A percentile compares a stretch with the other conserved stretches of the same genome.
Evolutionary conservation across 1,284 basidiomycete species (phyloP).

Genomic region (Wallemia hederae): DNA sequence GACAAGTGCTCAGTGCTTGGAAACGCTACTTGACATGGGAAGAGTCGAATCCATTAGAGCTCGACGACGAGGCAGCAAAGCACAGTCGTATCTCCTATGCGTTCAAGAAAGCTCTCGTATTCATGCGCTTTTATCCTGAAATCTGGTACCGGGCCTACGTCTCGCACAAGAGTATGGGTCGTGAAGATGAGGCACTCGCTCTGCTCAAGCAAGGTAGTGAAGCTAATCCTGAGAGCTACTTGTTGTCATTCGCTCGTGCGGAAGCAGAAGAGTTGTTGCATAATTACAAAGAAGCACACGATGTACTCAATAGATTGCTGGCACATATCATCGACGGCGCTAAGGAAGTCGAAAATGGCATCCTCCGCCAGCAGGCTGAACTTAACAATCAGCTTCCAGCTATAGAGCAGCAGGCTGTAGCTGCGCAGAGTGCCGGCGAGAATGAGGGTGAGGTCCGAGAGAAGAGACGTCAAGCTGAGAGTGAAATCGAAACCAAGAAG

Average conservation of each 20-base stretch:
- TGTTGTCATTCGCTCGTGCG: conserved; percentile 66
- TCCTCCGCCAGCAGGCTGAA: neutral
- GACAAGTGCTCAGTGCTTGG: conserved; percentile 53
- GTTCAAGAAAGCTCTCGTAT: conserved; percentile 57
- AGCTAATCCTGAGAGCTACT: conserved; percentile 59
- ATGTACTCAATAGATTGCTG: conserved; percentile 40
- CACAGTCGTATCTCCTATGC: conserved; percentile 46
- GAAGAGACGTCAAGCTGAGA: conserved; percentile 27
- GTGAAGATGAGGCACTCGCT: conserved; percentile 49
- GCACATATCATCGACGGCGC: conserved; percentile 19
- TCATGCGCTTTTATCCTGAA: conserved; percentile 82
- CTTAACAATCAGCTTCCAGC: neutral
- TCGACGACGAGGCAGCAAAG: conserved; percentile 44
- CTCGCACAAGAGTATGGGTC: conserved; percentile 29
- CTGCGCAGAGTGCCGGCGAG: neutral
- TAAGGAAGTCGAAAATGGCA: conserved; percentile 14
- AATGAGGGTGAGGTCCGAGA: neutral
- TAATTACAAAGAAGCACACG: conserved; percentile 35
- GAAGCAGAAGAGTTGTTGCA: conserved; percentile 44
- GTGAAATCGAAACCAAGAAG: conserved; percentile 27
- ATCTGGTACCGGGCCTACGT: conserved; percentile 34
- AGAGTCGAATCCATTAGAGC: conserved; percentile 68
- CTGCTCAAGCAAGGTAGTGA: conserved; percentile 59
- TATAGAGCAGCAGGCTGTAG: neutral
- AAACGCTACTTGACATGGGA: conserved; percentile 84